Base-by-base conservation (phyloP, 2,329 filamentous ascomycete genomes). In the Coniochaeta hoffmannii region DNA sequence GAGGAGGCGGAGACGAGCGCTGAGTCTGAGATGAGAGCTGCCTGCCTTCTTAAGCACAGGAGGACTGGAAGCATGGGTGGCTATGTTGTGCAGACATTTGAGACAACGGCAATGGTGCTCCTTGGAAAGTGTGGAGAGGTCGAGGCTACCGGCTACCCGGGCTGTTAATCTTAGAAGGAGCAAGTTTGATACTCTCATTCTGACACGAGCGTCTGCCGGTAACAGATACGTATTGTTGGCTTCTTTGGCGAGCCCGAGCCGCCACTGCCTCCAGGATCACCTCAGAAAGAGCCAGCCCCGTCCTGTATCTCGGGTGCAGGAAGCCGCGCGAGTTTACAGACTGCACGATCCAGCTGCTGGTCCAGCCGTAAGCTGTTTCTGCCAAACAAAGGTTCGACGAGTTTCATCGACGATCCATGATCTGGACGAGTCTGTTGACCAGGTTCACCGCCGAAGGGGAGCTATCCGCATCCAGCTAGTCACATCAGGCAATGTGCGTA, bases 71-170 rank as follows among this genome's bases (percentile, higher is more conserved):
- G 59, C 59, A 28, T 46, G 19, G 11, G 24, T 44, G 59, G 63
- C 64, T 61, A 59, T 65, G 71, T 74, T 63, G 73, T 62, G 73
- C 71, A 74, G 69, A 68, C 63, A 63, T 69, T 72, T 65, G 71
- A 75, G 73, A 74, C 72, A 74, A 67, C 65, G 66, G 67, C 65
- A 66, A 64, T 68, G 64, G 63, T 62, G 65, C 66, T 68, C 64
- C 50, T 30, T 34, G 50, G 63, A 63, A 66, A 64, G 64, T 68
- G 69, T 64, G 67, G 65, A 65, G 63, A 65, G 63, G 57, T 64
- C 62, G 64, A 65, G 60, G 63, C 61, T 56, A 60, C 64, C 63
- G 60, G 63, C 61, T 56, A 60, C 64, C 63, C 58, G 57, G 59
- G 63, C 60, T 67, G 65, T 63, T 61, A 61, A 63, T 63, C 57